Evolutionary conservation across 139 green algal species (phyloP).

Genomic region (Chlorella sp.): DNA sequence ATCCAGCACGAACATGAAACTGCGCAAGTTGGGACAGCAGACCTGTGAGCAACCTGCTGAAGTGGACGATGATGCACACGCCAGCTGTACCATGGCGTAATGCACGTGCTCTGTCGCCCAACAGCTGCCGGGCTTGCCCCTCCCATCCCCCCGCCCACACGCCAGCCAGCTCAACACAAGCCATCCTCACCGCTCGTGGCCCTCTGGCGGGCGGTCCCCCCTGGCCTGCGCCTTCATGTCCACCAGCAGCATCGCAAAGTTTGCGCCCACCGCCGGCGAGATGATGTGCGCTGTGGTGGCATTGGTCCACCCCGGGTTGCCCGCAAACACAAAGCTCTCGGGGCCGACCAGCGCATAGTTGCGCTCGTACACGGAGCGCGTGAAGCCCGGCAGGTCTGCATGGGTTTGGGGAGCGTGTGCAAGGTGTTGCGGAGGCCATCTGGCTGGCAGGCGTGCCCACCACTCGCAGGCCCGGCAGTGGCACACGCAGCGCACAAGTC

Average conservation of each 20-base stretch:
- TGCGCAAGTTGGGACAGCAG: conserved; percentile 5
- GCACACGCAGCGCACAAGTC: no score
- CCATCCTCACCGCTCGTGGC: conserved; percentile 67
- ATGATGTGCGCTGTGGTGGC: conserved; percentile 81
- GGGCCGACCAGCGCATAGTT: conserved; percentile 93
- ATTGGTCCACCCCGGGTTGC: conserved; percentile 50
- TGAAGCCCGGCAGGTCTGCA: conserved; percentile 92
- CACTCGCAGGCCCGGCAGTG: no score
- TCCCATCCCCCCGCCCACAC: neutral
- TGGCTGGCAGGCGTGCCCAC: no score
- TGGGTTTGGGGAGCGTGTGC: no score
- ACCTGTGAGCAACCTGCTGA: neutral
- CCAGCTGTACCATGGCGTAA: neutral
- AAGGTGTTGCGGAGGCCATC: no score
- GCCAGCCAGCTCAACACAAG: no score
- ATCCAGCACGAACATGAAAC: conserved; percentile 85
- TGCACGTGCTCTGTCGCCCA: neutral
- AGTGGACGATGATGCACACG: no score
- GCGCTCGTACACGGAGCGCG: conserved; percentile 70
- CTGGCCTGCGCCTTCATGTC: conserved; percentile 56
- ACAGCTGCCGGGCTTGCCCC: neutral
- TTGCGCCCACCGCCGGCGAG: conserved; percentile 75
- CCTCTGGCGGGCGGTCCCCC: conserved; percentile 30
- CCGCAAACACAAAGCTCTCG: conserved; percentile 82
- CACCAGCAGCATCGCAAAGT: conserved; percentile 91